A percentile compares a stretch with the other conserved stretches of the same genome.
Conservation (phyloP, 73 alveolate genomes). For the Paramecium biaurelia region DNA sequence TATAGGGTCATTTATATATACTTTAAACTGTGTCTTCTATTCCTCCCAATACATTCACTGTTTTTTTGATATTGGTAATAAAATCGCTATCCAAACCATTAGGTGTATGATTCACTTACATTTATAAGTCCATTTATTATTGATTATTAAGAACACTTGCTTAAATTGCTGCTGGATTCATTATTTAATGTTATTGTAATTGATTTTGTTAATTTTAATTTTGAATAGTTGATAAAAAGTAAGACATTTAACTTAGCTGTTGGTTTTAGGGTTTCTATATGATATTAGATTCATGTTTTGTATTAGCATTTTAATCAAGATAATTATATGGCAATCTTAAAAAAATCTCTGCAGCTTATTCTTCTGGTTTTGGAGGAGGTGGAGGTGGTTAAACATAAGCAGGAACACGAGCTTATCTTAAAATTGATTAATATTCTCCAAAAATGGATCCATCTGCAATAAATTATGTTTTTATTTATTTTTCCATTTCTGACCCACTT, state of each 20-base stretch:
- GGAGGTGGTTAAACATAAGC: background rate
- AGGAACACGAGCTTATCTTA: background rate
- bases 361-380: conserved; percentile 36
- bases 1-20: background rate
- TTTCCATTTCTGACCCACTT: conserved; percentile 15
- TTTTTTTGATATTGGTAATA: background rate
- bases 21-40: conserved; percentile 13
- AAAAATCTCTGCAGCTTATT: background rate
- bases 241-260: background rate
- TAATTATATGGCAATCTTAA: background rate
- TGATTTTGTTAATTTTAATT: background rate
- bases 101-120: background rate
- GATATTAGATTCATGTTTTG: background rate
- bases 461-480: background rate
- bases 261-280: background rate
- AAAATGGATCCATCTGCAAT: conserved; percentile 37
- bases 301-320: background rate
- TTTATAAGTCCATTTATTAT: background rate
- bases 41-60: background rate
- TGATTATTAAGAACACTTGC: background rate
- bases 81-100: background rate
- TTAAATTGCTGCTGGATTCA: background rate
- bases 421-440: background rate
- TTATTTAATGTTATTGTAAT: background rate
- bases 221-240: background rate